phyloP scores from a whole-genome alignment of 306 rosid genomes.

The Styphnolobium japonicum region DNA sequence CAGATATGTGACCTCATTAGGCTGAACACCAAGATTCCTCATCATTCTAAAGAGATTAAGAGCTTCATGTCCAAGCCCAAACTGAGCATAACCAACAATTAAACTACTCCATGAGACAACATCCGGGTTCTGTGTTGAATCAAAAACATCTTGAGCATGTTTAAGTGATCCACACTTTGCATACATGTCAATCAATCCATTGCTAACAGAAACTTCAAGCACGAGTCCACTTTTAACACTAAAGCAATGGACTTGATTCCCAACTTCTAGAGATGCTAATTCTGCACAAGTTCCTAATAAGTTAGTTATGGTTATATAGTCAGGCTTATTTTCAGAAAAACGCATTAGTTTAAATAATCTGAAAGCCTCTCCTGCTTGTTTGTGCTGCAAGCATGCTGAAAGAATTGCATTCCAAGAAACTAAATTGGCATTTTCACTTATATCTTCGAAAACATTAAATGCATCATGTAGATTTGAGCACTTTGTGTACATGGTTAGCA shows the following conservation, averaged over 20 bases:
- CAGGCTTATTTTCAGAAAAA: constrained; percentile 49
- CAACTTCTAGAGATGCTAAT: constrained; percentile 60
- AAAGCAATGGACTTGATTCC: constrained; percentile 68
- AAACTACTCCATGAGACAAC: constrained; percentile 87
- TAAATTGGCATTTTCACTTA: constrained; percentile 38
- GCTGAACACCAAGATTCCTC: constrained; percentile 46
- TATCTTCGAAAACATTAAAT: constrained; percentile 46
- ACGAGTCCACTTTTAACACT: constrained; percentile 60
- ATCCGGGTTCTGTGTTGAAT: constrained; percentile 47
- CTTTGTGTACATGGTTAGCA: constrained; percentile 68
- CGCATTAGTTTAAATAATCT: constrained; percentile 53
- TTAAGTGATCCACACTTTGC: constrained; percentile 73
- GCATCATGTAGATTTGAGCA: constrained; percentile 60
- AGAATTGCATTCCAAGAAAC: constrained; percentile 81
- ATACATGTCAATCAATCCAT: constrained; percentile 82
- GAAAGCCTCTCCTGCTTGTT: constrained; percentile 57
- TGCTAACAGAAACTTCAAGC: constrained; percentile 47
- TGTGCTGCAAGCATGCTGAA: constrained; percentile 61
- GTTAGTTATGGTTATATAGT: constrained; percentile 56
- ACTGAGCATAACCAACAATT: constrained; percentile 71
- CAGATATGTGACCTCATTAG: constrained; percentile 65
- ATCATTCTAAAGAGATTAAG: constrained; percentile 57
- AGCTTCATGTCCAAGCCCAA: constrained; percentile 67
- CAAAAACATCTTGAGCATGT: constrained; percentile 53
- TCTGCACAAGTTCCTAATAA: constrained; percentile 62